Conservation (phyloP, 495 filamentous ascomycete species). For the Lasiosphaeriaceae sp. region DNA sequence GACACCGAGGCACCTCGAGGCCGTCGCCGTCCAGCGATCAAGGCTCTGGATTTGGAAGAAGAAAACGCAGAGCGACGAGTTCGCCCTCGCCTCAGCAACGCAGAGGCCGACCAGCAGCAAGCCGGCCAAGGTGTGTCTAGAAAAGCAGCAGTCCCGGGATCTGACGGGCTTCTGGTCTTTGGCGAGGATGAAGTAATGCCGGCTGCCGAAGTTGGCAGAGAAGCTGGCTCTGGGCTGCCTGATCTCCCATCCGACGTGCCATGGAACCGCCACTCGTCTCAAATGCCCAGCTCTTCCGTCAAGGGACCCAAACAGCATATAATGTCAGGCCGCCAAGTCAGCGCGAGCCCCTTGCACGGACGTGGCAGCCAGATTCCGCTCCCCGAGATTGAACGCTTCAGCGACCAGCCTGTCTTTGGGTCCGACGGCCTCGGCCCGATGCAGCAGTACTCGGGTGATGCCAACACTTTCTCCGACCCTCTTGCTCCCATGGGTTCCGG, state of each 20-base stretch:
- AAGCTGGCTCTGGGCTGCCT: conserved; percentile 31
- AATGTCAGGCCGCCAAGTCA: conserved; percentile 24
- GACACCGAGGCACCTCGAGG: conserved; percentile 13
- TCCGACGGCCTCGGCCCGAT: conserved; percentile 27
- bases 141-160: conserved; percentile 7
- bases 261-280: conserved; percentile 43
- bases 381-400: conserved; percentile 37
- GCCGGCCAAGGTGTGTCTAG: conserved; percentile 6
- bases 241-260: conserved; percentile 40
- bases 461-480: conserved; percentile 15
- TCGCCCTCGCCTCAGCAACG: conserved; percentile 26
- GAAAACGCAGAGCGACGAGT: conserved; percentile 24
- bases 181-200: conserved; percentile 19
- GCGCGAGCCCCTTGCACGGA: conserved; percentile 36
- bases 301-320: conserved; percentile 23
- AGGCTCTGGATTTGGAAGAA: conserved; percentile 22
- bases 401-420: conserved; percentile 30
- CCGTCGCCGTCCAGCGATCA: conserved; percentile 17
- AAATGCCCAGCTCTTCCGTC: conserved; percentile 37
- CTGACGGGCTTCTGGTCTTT: background rate
- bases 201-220: conserved; percentile 33
- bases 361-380: conserved; percentile 24
- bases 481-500: background rate
- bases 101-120: conserved; percentile 16
- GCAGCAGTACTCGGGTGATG: background rate